Conservation (phyloP, 169 alveolate species). For the Perkinsus chesapeaki region DNA sequence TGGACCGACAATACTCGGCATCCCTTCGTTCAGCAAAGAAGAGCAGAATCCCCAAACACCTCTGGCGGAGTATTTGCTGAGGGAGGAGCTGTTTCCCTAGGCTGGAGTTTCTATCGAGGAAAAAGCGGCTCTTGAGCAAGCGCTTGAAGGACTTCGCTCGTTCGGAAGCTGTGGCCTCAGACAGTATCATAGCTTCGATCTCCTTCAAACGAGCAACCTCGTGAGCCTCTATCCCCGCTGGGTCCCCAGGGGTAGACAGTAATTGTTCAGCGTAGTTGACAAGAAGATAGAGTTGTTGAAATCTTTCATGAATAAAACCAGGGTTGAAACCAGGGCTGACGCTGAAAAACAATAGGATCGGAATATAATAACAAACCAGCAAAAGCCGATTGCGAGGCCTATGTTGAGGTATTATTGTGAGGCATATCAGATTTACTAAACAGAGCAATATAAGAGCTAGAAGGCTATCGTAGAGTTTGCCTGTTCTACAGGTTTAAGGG, state of each 20-base stretch:
- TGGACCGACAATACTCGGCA: neutral
- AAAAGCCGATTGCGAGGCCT: no score
- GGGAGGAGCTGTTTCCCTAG: neutral
- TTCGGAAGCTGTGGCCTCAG: neutral
- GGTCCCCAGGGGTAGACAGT: neutral
- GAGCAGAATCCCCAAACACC: neutral
- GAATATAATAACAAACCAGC: no score
- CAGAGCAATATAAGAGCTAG: no score
- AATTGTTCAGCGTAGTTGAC: neutral
- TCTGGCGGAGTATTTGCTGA: neutral
- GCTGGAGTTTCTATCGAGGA: neutral
- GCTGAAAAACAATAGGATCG: no score
- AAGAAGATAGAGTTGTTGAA: neutral
- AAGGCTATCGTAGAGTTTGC: no score
- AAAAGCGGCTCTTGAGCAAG: neutral
- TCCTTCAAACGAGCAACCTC: neutral
- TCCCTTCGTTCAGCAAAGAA: neutral
- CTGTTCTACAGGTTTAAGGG: no score
- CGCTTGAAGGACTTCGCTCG: neutral
- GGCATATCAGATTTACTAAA: no score
- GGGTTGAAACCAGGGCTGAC: neutral
- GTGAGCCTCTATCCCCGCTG: neutral
- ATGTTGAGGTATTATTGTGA: no score
- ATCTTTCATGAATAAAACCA: neutral
- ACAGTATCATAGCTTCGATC: neutral